These are phyloP conservation scores for Boletus edulis DNA, from an alignment of 768 basidiomycete genomes.

Conservation along the genomic window DNA sequence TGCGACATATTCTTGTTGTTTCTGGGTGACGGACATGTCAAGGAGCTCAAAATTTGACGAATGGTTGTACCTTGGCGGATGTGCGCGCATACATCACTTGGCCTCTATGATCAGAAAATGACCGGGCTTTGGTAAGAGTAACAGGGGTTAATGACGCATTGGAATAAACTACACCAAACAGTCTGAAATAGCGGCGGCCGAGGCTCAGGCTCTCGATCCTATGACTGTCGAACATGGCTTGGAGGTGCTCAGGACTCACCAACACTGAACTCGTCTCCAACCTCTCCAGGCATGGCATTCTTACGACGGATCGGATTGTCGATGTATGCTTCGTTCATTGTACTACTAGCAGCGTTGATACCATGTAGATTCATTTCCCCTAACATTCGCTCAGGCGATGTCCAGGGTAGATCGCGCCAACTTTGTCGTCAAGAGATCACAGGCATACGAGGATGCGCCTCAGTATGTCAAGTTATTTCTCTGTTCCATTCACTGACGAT, in stretches of 20 bases:
- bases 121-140: background rate
- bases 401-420: conserved; percentile 63
- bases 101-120: background rate
- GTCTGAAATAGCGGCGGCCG: background rate
- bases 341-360: background rate
- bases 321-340: conserved; percentile 40
- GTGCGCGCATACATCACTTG: conserved; percentile 31
- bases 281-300: conserved; percentile 51
- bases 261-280: conserved; percentile 76
- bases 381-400: conserved; percentile 55
- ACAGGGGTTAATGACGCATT: conserved; percentile 4
- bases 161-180: conserved; percentile 15
- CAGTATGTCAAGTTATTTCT: conserved; percentile 48
- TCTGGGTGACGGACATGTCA: conserved; percentile 31
- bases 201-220: background rate
- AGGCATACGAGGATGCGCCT: conserved; percentile 80
- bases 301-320: conserved; percentile 53
- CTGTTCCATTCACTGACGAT: background rate
- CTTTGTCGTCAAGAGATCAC: conserved; percentile 48
- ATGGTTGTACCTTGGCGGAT: conserved; percentile 27
- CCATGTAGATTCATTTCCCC: background rate
- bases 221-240: conserved; percentile 57
- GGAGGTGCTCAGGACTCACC: conserved; percentile 68
- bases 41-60: background rate
- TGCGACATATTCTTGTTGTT: conserved; percentile 47